phyloP scores from a whole-genome alignment of 805 yeast genomes.

The Metschnikowia drakensbergensis region DNA sequence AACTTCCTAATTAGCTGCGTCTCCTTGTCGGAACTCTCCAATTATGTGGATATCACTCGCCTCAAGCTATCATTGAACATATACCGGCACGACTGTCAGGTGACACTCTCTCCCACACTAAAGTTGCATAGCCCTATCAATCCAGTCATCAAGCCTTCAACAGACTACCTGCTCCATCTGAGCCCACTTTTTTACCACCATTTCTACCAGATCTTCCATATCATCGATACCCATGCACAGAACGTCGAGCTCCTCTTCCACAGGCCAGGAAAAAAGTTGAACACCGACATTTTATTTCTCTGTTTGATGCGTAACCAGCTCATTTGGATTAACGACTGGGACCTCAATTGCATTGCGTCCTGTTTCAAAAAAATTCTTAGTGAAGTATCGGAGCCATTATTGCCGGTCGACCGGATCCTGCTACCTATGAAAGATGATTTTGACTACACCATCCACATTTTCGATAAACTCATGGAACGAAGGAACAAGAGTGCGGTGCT shows the following conservation, averaged over 20 bases:
- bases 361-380: constrained; percentile 45
- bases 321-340: constrained; percentile 54
- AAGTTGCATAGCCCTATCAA: constrained; percentile 11
- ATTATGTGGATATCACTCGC: constrained; percentile 66
- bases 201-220: constrained; percentile 50
- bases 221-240: constrained; percentile 42
- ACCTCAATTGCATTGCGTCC: constrained; percentile 49
- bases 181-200: constrained; percentile 32
- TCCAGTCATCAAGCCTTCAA: constrained; percentile 22
- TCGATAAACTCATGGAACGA: constrained; percentile 32
- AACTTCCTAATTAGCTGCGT: constrained; percentile 17
- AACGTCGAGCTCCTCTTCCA: constrained; percentile 48
- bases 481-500: constrained; percentile 26
- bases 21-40: constrained; percentile 50
- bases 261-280: constrained; percentile 51
- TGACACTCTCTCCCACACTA: constrained; percentile 14
- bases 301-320: constrained; percentile 54
- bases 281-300: constrained; percentile 43
- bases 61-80: constrained; percentile 73
- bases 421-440: constrained; percentile 53
- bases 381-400: constrained; percentile 50
- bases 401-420: constrained; percentile 46
- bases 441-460: constrained; percentile 38
- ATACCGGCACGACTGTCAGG: constrained; percentile 60
- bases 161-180: constrained; percentile 16